Conservation (phyloP, 768 basidiomycete genomes). For the Russula brevipes region DNA sequence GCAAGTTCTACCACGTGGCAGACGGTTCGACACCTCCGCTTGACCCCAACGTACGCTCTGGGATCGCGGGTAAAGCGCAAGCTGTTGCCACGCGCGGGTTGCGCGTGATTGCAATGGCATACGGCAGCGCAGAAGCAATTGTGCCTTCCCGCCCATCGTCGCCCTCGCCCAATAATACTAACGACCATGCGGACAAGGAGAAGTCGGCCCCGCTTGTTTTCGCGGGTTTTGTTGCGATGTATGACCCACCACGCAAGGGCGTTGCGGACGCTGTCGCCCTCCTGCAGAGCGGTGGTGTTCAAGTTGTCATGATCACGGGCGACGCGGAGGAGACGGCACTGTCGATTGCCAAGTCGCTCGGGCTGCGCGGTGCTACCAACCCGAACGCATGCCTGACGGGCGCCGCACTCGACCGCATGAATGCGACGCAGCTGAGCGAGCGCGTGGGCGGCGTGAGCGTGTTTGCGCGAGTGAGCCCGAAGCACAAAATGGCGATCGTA, state of each 20-base stretch:
- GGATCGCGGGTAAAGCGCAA: conserved; percentile 68
- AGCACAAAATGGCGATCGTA: conserved; percentile 97
- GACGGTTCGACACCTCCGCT: conserved; percentile 84
- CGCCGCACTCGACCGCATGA: conserved; percentile 73
- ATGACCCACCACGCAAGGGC: conserved; percentile 89
- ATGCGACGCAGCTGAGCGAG: conserved; percentile 73
- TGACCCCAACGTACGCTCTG: conserved; percentile 59
- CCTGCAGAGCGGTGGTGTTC: conserved; percentile 81
- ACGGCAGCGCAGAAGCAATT: conserved; percentile 49
- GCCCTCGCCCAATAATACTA: conserved; percentile 26
- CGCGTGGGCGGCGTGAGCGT: conserved; percentile 77
- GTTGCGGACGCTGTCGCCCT: conserved; percentile 85
- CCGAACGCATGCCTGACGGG: conserved; percentile 41
- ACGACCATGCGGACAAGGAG: conserved; percentile 35
- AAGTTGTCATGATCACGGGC: conserved; percentile 98
- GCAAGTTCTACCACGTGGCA: conserved; percentile 84
- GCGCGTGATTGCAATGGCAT: conserved; percentile 89
- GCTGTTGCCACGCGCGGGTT: conserved; percentile 69
- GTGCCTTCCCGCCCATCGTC: conserved; percentile 27
- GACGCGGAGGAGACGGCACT: conserved; percentile 90
- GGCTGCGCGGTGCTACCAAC: conserved; percentile 57
- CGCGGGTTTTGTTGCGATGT: conserved; percentile 91
- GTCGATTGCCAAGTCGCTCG: conserved; percentile 81
- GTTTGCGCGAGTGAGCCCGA: conserved; percentile 92
- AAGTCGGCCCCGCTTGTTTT: conserved; percentile 61